Conservation (phyloP, 1,139 yeast species). For the Geotrichum bryndzae region DNA sequence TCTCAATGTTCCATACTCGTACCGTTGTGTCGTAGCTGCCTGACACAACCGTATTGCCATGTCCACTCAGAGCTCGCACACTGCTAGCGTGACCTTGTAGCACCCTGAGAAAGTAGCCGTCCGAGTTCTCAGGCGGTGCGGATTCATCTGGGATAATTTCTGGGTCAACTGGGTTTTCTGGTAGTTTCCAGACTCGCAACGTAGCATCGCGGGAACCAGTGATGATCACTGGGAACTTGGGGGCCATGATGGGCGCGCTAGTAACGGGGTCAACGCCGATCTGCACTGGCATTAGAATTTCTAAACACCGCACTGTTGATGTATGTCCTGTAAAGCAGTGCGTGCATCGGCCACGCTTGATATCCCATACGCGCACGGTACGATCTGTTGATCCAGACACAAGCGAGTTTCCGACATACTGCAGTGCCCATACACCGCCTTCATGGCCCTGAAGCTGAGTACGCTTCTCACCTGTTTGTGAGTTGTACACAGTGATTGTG, state of each 20-base stretch:
- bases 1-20: constrained; percentile 40
- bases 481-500: constrained; percentile 73
- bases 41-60: constrained; percentile 76
- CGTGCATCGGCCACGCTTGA: constrained; percentile 63
- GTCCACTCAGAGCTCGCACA: constrained; percentile 83
- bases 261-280: constrained; percentile 26
- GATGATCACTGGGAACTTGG: constrained; percentile 59
- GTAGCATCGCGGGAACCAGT: constrained; percentile 91
- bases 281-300: constrained; percentile 61
- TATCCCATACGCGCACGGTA: constrained; percentile 84
- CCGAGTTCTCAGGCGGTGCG: constrained; percentile 12
- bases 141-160: constrained; percentile 21
- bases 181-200: constrained; percentile 82
- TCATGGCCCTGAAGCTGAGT: constrained; percentile 69
- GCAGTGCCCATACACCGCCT: constrained; percentile 98
- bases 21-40: constrained; percentile 91
- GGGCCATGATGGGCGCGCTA: constrained; percentile 60
- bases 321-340: constrained; percentile 88
- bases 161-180: constrained; percentile 30
- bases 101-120: constrained; percentile 67
- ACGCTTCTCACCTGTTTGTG: constrained; percentile 59
- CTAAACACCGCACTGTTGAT: constrained; percentile 86
- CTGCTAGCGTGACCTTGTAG: constrained; percentile 80
- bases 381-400: constrained; percentile 92
- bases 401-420: constrained; percentile 66